These are phyloP conservation scores for Acacia concinna DNA, from an alignment of 331 rosid genomes.

Conservation along the genomic window DNA sequence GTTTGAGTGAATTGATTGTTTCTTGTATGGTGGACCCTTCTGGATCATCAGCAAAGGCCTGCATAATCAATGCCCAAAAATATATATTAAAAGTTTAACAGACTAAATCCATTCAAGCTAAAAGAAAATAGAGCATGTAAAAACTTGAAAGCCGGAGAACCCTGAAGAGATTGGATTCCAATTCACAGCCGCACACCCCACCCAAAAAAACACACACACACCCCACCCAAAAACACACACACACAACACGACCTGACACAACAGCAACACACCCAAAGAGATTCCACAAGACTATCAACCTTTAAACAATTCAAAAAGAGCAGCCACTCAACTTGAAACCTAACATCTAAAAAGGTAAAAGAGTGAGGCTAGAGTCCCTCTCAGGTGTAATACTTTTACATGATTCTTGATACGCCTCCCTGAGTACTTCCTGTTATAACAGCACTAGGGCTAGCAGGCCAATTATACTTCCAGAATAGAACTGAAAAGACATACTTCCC, in stretches of 20 bases:
- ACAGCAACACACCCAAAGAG: not conserved
- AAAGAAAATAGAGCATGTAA: not conserved
- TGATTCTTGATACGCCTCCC: not conserved
- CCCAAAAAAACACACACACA: not conserved
- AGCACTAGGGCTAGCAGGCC: not conserved
- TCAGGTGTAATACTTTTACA: not conserved
- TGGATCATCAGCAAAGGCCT: slow-evolving; percentile 64
- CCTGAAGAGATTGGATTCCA: not conserved
- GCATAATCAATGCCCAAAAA: not conserved
- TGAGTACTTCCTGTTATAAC: not conserved
- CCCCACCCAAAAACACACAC: not conserved
- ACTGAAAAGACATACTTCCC: not conserved
- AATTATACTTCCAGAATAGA: not conserved
- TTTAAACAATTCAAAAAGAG: not conserved
- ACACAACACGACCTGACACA: not conserved
- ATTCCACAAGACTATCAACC: not conserved
- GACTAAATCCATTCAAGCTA: not conserved
- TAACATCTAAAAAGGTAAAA: not conserved
- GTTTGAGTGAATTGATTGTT: slow-evolving; percentile 53
- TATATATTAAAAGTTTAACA: not conserved
- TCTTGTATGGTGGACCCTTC: slow-evolving; percentile 51
- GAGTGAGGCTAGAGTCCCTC: not conserved
- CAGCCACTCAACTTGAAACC: not conserved
- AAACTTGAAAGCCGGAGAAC: not conserved
- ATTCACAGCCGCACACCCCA: not conserved